Evolutionary conservation across 805 yeast genomes (phyloP).

Genomic region (Helenozyma baotianmanensis): DNA sequence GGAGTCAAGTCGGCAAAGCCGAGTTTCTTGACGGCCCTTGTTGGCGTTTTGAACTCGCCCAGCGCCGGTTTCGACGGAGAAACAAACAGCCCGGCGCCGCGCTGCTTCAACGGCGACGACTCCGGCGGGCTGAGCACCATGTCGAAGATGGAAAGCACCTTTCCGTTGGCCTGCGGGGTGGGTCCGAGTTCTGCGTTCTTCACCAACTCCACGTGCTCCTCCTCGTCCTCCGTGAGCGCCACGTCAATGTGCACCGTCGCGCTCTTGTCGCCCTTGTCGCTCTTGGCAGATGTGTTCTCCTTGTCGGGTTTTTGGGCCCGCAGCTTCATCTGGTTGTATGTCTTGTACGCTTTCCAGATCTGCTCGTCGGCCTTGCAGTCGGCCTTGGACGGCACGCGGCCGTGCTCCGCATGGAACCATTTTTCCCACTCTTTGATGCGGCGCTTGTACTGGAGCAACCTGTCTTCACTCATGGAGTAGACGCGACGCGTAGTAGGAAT

Average conservation of each 20-base stretch:
- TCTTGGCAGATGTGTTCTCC: not conserved
- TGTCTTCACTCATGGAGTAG: not conserved
- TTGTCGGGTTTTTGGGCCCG: not conserved
- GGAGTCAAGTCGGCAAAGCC: constrained; percentile 14
- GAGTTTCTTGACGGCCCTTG: constrained; percentile 18
- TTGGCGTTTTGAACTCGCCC: constrained; percentile 32
- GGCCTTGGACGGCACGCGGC: constrained; percentile 27
- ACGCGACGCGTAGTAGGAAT: constrained; percentile 1
- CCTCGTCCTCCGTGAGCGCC: constrained; percentile 13
- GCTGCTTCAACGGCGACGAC: constrained; percentile 33
- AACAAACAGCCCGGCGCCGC: too few relatives aligned
- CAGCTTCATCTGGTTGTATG: constrained; percentile 20
- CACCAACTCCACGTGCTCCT: constrained; percentile 5
- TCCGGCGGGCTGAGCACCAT: constrained; percentile 41
- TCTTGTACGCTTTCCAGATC: constrained; percentile 29
- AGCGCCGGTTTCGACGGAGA: too few relatives aligned
- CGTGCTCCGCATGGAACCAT: constrained; percentile 23
- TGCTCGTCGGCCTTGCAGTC: constrained; percentile 30
- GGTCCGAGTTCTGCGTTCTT: constrained; percentile 60
- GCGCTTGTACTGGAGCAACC: constrained; percentile 6
- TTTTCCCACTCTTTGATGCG: constrained; percentile 40
- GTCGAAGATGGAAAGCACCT: constrained; percentile 70
- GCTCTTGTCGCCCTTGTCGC: not conserved
- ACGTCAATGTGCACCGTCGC: constrained; percentile 1
- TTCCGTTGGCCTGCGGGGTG: constrained; percentile 81